These are phyloP conservation scores for Jacaranda copaia DNA, from an alignment of 257 asterid genomes.

Conservation along the genomic window DNA sequence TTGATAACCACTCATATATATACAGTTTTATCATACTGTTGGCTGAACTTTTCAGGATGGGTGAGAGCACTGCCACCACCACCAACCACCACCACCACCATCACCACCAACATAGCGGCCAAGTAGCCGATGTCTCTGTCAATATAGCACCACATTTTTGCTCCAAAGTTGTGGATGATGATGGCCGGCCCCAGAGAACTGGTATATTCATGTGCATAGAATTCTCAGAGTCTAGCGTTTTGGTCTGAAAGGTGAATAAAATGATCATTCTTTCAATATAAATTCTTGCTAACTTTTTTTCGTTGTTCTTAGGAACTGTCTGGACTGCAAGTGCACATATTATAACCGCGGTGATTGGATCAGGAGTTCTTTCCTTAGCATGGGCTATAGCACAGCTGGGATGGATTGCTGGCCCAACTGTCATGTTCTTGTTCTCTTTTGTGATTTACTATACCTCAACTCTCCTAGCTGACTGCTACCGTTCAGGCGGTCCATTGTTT, in stretches of 20 bases:
- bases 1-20: background rate
- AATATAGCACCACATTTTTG: constrained; percentile 46
- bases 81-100: constrained; percentile 48
- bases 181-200: constrained; percentile 65
- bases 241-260: background rate
- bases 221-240: background rate
- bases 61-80: constrained; percentile 63
- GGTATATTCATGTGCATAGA: constrained; percentile 35
- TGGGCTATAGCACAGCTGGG: constrained; percentile 73
- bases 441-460: constrained; percentile 66
- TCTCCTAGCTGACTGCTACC: constrained; percentile 63
- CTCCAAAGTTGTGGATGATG: constrained; percentile 57
- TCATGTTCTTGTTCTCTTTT: constrained; percentile 60
- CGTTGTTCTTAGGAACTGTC: constrained; percentile 47
- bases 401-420: constrained; percentile 70
- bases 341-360: constrained; percentile 67
- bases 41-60: constrained; percentile 49
- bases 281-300: background rate
- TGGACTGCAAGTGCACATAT: constrained; percentile 74
- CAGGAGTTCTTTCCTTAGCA: constrained; percentile 66
- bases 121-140: constrained; percentile 51
- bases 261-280: background rate
- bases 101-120: constrained; percentile 53
- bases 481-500: constrained; percentile 60
- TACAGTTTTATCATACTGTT: background rate